Conservation (phyloP, 2,329 filamentous ascomycete species). For the Pestalotiopsis sp. region DNA sequence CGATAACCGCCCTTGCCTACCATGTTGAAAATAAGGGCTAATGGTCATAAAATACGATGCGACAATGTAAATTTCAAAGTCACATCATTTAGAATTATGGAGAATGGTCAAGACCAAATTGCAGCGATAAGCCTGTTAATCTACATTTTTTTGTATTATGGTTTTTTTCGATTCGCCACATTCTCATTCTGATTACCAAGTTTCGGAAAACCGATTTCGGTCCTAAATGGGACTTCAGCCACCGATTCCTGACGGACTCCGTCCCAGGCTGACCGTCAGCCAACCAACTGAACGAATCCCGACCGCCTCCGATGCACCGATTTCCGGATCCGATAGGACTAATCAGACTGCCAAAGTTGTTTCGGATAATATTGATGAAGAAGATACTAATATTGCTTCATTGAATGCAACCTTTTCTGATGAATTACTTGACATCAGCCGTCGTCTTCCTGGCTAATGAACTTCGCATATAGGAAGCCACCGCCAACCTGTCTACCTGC, state of each 20-base stretch:
- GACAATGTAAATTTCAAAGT: background rate
- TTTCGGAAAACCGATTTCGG: background rate
- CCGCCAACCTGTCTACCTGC: background rate
- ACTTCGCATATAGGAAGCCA: background rate
- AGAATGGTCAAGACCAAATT: background rate
- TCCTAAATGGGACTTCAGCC: background rate
- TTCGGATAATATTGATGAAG: background rate
- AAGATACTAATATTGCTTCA: background rate
- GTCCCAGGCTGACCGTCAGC: background rate
- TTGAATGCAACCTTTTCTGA: background rate
- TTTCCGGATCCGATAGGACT: background rate
- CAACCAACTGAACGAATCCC: background rate
- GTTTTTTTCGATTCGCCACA: background rate
- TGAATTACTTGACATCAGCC: background rate
- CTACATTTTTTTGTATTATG: background rate
- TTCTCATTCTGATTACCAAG: background rate
- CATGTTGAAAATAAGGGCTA: background rate
- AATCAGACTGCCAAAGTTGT: background rate
- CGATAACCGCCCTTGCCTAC: constrained; percentile 36
- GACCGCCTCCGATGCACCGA: background rate
- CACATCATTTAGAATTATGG: background rate
- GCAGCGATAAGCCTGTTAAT: background rate
- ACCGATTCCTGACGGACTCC: background rate
- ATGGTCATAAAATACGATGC: background rate
- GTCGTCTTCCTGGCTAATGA: background rate